A percentile compares a stretch with the other conserved stretches of the same genome.
Conservation (phyloP, 1,139 yeast genomes). For the Yamadazyma blattariae region DNA sequence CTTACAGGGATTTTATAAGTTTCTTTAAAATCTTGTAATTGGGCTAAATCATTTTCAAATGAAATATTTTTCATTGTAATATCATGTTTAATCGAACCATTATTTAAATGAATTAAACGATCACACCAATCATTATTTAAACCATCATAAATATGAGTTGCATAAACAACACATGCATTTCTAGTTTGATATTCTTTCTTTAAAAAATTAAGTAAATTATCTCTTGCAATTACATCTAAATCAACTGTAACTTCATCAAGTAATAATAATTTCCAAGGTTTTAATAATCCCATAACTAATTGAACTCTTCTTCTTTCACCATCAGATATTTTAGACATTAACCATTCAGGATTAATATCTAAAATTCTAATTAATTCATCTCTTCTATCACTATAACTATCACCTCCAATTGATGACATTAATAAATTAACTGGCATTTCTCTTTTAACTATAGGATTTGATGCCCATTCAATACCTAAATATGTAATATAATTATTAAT, state of each 20-base stretch:
- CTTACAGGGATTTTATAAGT: conserved; percentile 38
- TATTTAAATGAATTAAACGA: conserved; percentile 71
- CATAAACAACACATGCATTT: conserved; percentile 75
- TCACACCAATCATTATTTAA: conserved; percentile 83
- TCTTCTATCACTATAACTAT: conserved; percentile 66
- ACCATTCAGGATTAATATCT: conserved; percentile 86
- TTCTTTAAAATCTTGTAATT: conserved; percentile 14
- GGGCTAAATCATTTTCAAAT: conserved; percentile 18
- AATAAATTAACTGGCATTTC: conserved; percentile 84
- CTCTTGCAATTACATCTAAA: conserved; percentile 86
- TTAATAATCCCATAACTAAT: conserved; percentile 84
- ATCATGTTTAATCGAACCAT: conserved; percentile 49
- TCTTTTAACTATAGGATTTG: conserved; percentile 82
- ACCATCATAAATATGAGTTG: conserved; percentile 97
- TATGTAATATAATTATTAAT: conserved; percentile 59
- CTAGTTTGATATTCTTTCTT: conserved; percentile 66
- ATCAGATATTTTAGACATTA: conserved; percentile 88
- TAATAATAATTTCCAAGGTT: conserved; percentile 83
- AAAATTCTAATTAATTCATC: conserved; percentile 70
- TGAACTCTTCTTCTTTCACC: conserved; percentile 96
- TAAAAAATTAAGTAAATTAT: conserved; percentile 66
- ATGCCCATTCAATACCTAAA: conserved; percentile 97
- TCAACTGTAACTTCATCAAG: conserved; percentile 97
- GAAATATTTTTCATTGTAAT: conserved; percentile 17
- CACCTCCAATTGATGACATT: conserved; percentile 82